Base-by-base conservation (phyloP, 352 stramenopile genomes). In the Pythium brachiatum region DNA sequence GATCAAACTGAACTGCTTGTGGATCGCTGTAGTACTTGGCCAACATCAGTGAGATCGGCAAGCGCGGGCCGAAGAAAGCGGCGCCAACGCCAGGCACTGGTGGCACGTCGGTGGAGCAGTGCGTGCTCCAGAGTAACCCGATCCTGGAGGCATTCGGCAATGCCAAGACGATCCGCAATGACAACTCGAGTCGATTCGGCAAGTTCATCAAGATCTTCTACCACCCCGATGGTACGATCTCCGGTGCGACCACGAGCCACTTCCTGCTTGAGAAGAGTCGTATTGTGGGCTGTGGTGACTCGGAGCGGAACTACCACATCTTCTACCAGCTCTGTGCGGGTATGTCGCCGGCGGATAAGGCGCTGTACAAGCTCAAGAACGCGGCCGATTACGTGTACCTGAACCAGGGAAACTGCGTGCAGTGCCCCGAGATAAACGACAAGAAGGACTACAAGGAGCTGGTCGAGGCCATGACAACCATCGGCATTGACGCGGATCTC, bases 271-370 rank as follows among this genome's bases (percentile, higher is more conserved):
- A 99, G 72, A 99, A 99, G 75, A 97, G 96, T 59, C 93, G 97
- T 18, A 95, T 99, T 26, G 88, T 99, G 1, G 86, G 88, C 25
- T 97, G 97, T 73, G 86, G 82, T 5, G 72, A 95, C 18, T 75
- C 91, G 3, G 97, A 99, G 78, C 81, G 97, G 20, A 99, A 99
- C 74, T 99, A 99, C 80, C 97, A 99, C 75, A 97, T 99, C 36
- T 99, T 99, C 70, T 99, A 99, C 75, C 90, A 99, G 73, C 70
- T 99, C 16, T 95, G 96, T 65, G 83, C 88, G 0, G 94, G 89
- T 36, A 76, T 95, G 68, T 54, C 81, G 0, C 53, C 76, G 1
- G 79, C 79, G 2, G 79, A 94, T 7, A 92, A 92, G 66, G 80
- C 73, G n/a, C 53, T 62, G 44, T 79, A 96, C 20, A 88, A 93